Evolutionary conservation across 1,139 yeast genomes (phyloP), one percentile per base, ranked within the genome.

Genomic region (Candida tetrigidarum): DNA sequence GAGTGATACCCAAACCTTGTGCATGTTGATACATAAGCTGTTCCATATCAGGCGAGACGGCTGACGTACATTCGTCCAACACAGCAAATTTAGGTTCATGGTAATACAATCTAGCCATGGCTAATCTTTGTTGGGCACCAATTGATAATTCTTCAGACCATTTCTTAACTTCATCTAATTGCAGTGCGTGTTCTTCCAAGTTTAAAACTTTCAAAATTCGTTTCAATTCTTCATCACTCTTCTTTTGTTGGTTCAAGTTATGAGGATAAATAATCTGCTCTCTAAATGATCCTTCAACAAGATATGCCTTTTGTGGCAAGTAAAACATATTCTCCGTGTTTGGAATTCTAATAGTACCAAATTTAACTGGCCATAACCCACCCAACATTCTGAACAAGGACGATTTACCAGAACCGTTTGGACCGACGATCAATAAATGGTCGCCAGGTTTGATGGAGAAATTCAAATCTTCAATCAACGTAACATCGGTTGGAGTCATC

Each of bases 341-440:
- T 9, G 96, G 96, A 41, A 89, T 81, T 5, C 78, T 76, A 39
- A 89, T 78, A 29, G 74, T 68, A 26, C 89, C 84, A 23, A 70
- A 78, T 42, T 80, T 78, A 19, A 92, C 85, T 2, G 96, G 96
- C 98, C 98, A 92, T 53, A 92, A 74, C 0, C 97, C 97, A 45
- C 97, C 97, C 41, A 92, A 76, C 60, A 92, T 81, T 60, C 97
- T 79, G 65, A 92, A 92, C 48, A 92, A 69, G 0, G 97, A 91
- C 0, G 97, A 90, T 65, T 92, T 92, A 29, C 98, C 98, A 47
- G 96, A 88, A 2, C 97, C 97, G 60, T 92, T 92, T 7, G 97
- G 97, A 0, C 97, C 98, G 6, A 93, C 93, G 61, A 92, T 91
- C 48, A 92, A 74, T 47, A 92, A 72, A 64, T 92, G 96, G 46